These are phyloP conservation scores for Massarina eburnea DNA, from an alignment of 2,329 filamentous ascomycete genomes.

Conservation along the genomic window DNA sequence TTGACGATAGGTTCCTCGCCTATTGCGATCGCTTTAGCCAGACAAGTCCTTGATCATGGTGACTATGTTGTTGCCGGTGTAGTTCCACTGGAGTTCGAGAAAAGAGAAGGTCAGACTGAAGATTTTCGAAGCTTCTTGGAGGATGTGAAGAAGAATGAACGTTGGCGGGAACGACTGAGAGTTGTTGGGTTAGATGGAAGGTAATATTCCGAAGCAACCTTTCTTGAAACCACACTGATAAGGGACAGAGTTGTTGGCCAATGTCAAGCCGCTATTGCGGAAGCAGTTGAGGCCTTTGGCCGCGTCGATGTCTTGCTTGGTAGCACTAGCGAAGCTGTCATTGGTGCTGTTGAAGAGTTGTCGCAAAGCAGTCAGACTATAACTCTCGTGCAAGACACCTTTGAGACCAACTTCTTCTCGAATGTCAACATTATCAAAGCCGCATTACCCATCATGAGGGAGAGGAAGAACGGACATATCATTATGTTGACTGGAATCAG, in stretches of 20 bases:
- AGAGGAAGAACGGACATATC: conserved; percentile 83
- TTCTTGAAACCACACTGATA: not conserved
- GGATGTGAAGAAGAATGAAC: conserved; percentile 67
- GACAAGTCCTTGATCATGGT: conserved; percentile 82
- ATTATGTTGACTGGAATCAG: conserved; percentile 85
- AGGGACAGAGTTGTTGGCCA: conserved; percentile 59
- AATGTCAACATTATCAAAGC: conserved; percentile 96
- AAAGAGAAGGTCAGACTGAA: conserved; percentile 66
- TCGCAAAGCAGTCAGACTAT: conserved; percentile 71
- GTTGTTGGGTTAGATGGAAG: conserved; percentile 61
- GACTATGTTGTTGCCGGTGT: conserved; percentile 88
- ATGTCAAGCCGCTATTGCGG: conserved; percentile 83
- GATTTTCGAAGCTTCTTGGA: conserved; percentile 81
- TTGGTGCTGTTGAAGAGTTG: conserved; percentile 90
- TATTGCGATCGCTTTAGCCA: conserved; percentile 78
- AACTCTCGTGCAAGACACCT: conserved; percentile 84
- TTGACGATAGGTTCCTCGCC: conserved; percentile 85
- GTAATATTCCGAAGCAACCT: conserved; percentile 31
- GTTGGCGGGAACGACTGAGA: conserved; percentile 77
- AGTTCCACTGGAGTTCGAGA: conserved; percentile 73
- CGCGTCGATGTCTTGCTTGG: conserved; percentile 88
- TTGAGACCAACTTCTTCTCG: conserved; percentile 92
- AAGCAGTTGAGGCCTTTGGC: conserved; percentile 81
- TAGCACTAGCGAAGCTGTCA: conserved; percentile 86
- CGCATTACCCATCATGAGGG: conserved; percentile 74